Conservation (phyloP, 1,139 yeast genomes). For the Yamadazyma pseudoaaseri region DNA sequence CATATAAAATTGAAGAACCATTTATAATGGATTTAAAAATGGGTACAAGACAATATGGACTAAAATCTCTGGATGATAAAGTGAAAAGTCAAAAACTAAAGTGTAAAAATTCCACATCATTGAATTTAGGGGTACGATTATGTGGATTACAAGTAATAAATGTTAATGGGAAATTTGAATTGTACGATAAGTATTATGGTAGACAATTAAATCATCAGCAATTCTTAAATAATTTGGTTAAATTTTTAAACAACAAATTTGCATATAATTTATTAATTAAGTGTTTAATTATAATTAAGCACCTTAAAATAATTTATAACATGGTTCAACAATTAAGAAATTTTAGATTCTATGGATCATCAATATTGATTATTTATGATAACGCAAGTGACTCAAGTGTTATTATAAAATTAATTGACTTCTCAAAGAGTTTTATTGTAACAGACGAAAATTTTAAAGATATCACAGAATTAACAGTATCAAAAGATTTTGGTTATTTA, state of each 20-base stretch:
- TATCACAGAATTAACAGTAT: slow-evolving; percentile 12
- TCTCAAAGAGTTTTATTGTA: slow-evolving; percentile 86
- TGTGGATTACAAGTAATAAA: slow-evolving; percentile 96
- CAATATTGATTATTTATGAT: slow-evolving; percentile 86
- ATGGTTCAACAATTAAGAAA: slow-evolving; percentile 61
- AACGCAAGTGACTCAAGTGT: slow-evolving; percentile 42
- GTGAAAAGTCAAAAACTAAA: slow-evolving; percentile 78
- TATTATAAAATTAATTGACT: slow-evolving; percentile 80
- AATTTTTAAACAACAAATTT: slow-evolving; percentile 66
- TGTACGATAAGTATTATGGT: slow-evolving; percentile 90
- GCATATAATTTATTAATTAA: slow-evolving; percentile 62
- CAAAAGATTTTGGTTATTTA: slow-evolving; percentile 72
- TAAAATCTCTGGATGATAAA: slow-evolving; percentile 75
- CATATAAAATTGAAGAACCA: slow-evolving; percentile 77
- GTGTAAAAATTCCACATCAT: slow-evolving; percentile 78
- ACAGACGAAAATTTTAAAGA: slow-evolving; percentile 8
- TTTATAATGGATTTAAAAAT: slow-evolving; percentile 93
- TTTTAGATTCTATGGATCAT: slow-evolving; percentile 92
- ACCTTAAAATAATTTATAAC: slow-evolving; percentile 55
- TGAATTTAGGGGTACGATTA: slow-evolving; percentile 81
- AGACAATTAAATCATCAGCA: slow-evolving; percentile 76
- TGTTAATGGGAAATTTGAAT: slow-evolving; percentile 46
- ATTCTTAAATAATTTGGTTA: slow-evolving; percentile 69
- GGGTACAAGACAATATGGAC: slow-evolving; percentile 99
- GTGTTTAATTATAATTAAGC: slow-evolving; percentile 63